Conservation (phyloP, 495 filamentous ascomycete species). For the Bathelium albidoporum region DNA sequence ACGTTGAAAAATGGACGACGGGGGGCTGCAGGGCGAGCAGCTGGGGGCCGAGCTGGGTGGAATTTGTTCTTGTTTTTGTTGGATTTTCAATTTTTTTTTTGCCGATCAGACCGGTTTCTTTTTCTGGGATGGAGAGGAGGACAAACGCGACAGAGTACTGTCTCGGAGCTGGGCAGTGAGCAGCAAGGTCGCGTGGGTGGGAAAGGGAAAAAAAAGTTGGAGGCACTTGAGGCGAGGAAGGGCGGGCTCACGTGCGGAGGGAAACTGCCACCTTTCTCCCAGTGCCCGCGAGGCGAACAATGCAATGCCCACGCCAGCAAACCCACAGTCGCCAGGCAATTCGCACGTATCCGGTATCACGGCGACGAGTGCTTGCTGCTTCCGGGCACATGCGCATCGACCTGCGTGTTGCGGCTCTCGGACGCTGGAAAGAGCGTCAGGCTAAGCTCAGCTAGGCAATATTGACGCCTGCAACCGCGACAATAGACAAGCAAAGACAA, state of each 20-base stretch:
- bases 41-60: constrained; percentile 12
- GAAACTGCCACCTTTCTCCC: too few species aligned
- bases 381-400: background rate
- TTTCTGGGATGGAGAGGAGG: constrained; percentile 21
- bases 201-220: background rate
- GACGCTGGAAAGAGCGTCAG: background rate
- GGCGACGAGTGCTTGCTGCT: background rate
- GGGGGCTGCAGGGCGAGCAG: too few species aligned
- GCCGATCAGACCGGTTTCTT: constrained; percentile 20
- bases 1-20: too few species aligned
- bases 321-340: too few species aligned
- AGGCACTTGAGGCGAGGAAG: background rate
- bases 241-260: constrained; percentile 1
- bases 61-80: constrained; percentile 24
- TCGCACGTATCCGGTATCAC: too few species aligned
- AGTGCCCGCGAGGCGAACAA: too few species aligned
- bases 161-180: background rate
- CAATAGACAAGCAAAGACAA: background rate
- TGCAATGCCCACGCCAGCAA: too few species aligned
- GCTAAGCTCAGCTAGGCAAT: background rate
- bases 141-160: background rate
- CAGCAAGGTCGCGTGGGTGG: background rate
- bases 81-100: constrained; percentile 48
- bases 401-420: background rate
- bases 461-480: background rate